These are phyloP conservation scores for Russula olivacea DNA, from an alignment of 768 basidiomycete species.

Conservation along the genomic window DNA sequence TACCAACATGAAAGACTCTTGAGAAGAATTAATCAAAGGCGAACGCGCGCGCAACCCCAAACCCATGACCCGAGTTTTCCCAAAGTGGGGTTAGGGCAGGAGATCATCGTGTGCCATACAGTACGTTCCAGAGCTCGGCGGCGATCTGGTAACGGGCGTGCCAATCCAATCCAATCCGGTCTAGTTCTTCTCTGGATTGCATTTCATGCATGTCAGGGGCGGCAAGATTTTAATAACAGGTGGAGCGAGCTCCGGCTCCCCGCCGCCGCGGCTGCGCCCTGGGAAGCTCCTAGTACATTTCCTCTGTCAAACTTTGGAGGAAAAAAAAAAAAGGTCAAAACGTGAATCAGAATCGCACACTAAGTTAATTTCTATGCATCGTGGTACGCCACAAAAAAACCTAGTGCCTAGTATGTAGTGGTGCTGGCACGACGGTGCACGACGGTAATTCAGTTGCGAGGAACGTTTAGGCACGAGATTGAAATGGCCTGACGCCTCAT, in stretches of 20 bases:
- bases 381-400: background rate
- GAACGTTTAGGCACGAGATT: background rate
- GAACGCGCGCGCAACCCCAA: background rate
- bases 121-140: background rate
- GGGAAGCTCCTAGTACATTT: background rate
- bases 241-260: no score
- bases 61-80: background rate
- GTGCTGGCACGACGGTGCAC: no score
- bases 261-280: background rate
- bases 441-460: no score
- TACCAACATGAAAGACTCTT: background rate
- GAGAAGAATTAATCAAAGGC: background rate
- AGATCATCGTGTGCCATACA: background rate
- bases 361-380: background rate
- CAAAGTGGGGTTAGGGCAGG: background rate
- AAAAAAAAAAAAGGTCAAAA: background rate
- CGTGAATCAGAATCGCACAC: background rate
- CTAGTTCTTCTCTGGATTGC: background rate
- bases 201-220: background rate
- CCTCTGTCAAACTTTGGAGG: background rate
- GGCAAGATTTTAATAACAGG: background rate
- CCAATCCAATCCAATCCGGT: background rate
- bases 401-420: no score
- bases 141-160: slow-evolving; percentile 4
- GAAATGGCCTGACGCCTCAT: background rate